Evolutionary conservation across 1,284 basidiomycete genomes (phyloP), one percentile per base, ranked within the genome.

Genomic region (Microbotryomycetes sp.): DNA sequence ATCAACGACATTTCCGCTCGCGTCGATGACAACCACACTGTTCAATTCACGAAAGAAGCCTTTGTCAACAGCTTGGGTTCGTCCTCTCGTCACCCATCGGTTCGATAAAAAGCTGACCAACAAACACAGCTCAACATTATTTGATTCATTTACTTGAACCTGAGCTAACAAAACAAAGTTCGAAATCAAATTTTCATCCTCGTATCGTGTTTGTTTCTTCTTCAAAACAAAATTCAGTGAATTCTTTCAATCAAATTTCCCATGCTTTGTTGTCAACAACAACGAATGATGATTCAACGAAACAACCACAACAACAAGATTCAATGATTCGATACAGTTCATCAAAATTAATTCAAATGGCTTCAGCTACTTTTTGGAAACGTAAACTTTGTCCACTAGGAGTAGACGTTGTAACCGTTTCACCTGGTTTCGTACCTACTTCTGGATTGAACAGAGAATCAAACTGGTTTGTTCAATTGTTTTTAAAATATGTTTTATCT

Each of bases 391-490:
- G n/a, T n/a, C n/a, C 4, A 16, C 6, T 19, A 7, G 6, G 6
- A 2, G 50, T 56, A 6, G 55, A 65, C 16, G 56, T 65, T 5
- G 48, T 63, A 1, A 49, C 58, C 6, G 64, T 65, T 7, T 62
- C 60, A 6, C 64, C 64, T 2, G 64, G 64, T 62, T 66, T 66
- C 49, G 61, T 66, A 2, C 64, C 64, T 0, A 56, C 58, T 1
- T 60, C 64, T 2, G 52, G 32, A 7, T 45, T 66, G 5, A 36
- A 48, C 7, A 54, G 64, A 19, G 55, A 58, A 0, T 29, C 56
- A 6, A 25, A 30, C 2, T n/a, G 22, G 19, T 15, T 51, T n/a
- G 47, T 25, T 3, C 19, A 52, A 3, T 29, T 55, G 28, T 19
- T 49, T 6, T 54, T 66, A 56, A 48, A 25, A 14, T 47, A 59